Conservation (phyloP, 352 stramenopile species). For the Phytophthora brassicae region DNA sequence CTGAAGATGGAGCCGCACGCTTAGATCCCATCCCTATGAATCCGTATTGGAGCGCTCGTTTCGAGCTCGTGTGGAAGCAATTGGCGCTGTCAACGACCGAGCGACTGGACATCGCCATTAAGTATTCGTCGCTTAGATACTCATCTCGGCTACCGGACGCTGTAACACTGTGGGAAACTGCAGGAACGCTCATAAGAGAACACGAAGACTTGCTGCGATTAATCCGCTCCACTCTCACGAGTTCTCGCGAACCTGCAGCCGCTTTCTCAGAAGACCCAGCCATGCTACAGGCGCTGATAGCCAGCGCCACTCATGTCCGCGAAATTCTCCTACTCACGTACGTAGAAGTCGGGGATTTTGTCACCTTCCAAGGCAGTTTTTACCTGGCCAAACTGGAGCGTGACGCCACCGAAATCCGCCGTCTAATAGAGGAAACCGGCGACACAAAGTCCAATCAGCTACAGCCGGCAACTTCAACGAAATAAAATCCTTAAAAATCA, state of each 20-base stretch:
- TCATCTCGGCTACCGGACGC: constrained; percentile 58
- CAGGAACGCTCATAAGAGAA: constrained; percentile 49
- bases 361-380: constrained; percentile 60
- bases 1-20: constrained; percentile 7
- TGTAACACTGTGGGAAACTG: constrained; percentile 64
- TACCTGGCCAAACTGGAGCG: constrained; percentile 70
- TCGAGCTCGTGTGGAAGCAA: constrained; percentile 73
- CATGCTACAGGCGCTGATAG: constrained; percentile 53
- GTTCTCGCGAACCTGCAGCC: constrained; percentile 3
- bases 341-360: constrained; percentile 78
- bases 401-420: constrained; percentile 47
- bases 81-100: constrained; percentile 59
- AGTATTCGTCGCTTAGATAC: constrained; percentile 67
- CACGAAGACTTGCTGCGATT: constrained; percentile 59
- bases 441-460: constrained; percentile 15
- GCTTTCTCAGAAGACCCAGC: constrained; percentile 35
- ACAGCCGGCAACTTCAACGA: constrained; percentile 9
- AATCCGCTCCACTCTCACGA: constrained; percentile 20
- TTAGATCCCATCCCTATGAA: constrained; percentile 70
- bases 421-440: constrained; percentile 16
- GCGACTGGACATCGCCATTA: constrained; percentile 70
- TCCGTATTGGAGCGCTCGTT: constrained; percentile 58
- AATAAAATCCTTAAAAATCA: not conserved
- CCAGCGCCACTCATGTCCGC: constrained; percentile 38
- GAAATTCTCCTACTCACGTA: constrained; percentile 66